Evolutionary conservation across 306 rosid species (phyloP), one percentile per base, ranked within the genome.

Genomic region (Cucurbita argyrosperma): DNA sequence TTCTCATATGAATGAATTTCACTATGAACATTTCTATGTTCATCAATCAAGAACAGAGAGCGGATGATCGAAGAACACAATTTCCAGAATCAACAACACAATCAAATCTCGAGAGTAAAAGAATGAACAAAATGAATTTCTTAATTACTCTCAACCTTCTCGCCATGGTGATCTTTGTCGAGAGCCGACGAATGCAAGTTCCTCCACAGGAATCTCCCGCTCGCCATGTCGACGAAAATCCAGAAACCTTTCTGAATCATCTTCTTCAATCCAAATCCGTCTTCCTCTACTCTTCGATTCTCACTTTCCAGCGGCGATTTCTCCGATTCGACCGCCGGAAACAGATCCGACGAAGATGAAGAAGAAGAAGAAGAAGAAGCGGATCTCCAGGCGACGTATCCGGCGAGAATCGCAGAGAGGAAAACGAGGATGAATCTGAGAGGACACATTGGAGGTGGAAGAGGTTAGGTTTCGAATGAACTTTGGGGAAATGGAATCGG

Each of bases 181-280:
- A 61, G 46, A 61, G 37, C 8, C 21, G 68, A 62, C 5, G 3
- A 75, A 60, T 53, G 84, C 63, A 89, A 60, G 78, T 87, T 81
- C 84, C 87, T 85, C 97, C 97, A 92, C 8, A 88, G 78, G 62
- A 84, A 92, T 77, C 79, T 86, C 72, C 92, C 97, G 56, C 94
- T 89, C 72, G 92, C 94, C 97, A 88, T 88, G 80, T 92, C 96
- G 14, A 89, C 78, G 8, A 84, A 81, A 15, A 81, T 85, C 92
- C 92, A 89, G 79, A 89, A 82, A 39, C 84, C 86, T 4, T 74
- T 86, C 78, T 80, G 75, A 46, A 82, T 76, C 77, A 63, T 85
- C 90, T 84, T 84, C 35, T 45, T 12, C 54, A 56, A 5, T 46
- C 45, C 72, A 9, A 21, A 39, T 26, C 39, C 21, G 13, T 42